Conservation (phyloP, 2,329 filamentous ascomycete genomes). For the Rhynchosporium secalis region DNA sequence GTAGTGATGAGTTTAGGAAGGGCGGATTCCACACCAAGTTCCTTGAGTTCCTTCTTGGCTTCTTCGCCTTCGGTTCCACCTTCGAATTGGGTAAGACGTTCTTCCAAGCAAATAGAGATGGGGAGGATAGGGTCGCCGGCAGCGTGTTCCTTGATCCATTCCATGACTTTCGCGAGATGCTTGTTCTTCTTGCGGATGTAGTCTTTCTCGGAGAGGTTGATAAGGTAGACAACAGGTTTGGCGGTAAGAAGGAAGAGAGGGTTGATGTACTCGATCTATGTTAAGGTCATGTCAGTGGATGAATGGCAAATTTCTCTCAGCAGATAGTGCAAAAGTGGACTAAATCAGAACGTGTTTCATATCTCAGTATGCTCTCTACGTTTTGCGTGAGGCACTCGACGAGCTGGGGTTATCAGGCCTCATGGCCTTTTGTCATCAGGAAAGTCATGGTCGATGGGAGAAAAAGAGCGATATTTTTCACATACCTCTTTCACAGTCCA, state of each 20-base stretch:
- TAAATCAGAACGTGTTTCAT: slow-evolving; percentile 47
- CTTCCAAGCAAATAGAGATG: slow-evolving; percentile 89
- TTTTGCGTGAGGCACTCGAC: slow-evolving; percentile 84
- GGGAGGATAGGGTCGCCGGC: slow-evolving; percentile 88
- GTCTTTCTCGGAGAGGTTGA: slow-evolving; percentile 96
- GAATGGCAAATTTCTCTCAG: slow-evolving; percentile 28
- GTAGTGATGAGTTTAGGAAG: slow-evolving; percentile 88
- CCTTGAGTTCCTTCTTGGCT: slow-evolving; percentile 84
- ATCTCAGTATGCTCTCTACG: slow-evolving; percentile 87
- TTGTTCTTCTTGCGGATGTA: slow-evolving; percentile 99
- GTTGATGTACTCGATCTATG: slow-evolving; percentile 94
- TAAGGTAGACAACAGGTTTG: slow-evolving; percentile 94
- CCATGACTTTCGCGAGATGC: slow-evolving; percentile 87
- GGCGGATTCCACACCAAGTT: slow-evolving; percentile 79
- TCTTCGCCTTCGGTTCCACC: slow-evolving; percentile 61
- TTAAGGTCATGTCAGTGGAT: slow-evolving; percentile 24
- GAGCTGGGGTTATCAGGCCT: slow-evolving; percentile 99
- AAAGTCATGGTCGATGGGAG: slow-evolving; percentile 42
- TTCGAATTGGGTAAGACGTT: slow-evolving; percentile 80
- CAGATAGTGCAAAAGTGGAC: slow-evolving; percentile 24
- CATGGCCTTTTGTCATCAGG: slow-evolving; percentile 98
- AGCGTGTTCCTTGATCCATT: slow-evolving; percentile 93
- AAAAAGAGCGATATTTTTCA: slow-evolving; percentile 34
- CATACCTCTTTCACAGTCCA: slow-evolving; percentile 96
- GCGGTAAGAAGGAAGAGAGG: slow-evolving; percentile 91